These are phyloP conservation scores for Ormosia emarginata DNA, from an alignment of 306 rosid species.

Conservation along the genomic window DNA sequence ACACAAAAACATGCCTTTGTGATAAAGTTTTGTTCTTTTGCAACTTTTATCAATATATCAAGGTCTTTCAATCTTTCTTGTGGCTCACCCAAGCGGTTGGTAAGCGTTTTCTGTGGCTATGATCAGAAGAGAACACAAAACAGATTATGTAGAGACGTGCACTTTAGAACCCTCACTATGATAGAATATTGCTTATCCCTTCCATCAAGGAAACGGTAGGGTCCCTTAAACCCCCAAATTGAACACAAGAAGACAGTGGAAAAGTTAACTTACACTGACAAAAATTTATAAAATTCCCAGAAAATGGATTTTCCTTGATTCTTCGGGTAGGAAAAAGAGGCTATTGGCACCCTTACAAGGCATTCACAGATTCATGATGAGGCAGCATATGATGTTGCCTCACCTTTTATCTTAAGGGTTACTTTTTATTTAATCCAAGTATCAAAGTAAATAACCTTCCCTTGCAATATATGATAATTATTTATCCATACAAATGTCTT, in stretches of 20 bases:
- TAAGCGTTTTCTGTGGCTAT: conserved; percentile 15
- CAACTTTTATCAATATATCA: background rate
- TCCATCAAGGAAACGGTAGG: conserved; percentile 47
- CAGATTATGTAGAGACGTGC: background rate
- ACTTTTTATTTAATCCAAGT: conserved; percentile 30
- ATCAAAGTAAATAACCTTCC: conserved; percentile 11
- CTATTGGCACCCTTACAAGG: conserved; percentile 15
- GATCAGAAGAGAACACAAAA: background rate
- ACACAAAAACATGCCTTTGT: background rate
- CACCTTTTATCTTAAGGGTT: conserved; percentile 27
- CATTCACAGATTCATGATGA: conserved; percentile 35
- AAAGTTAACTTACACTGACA: conserved; percentile 1
- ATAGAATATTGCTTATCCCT: conserved; percentile 36
- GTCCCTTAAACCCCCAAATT: conserved; percentile 29
- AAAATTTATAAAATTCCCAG: background rate
- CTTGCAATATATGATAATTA: background rate
- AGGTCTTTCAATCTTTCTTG: background rate
- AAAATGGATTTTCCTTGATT: conserved; percentile 19
- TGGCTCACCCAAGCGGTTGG: conserved; percentile 1
- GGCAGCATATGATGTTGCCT: conserved; percentile 31
- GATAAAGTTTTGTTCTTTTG: conserved; percentile 12
- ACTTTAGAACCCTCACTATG: conserved; percentile 8
- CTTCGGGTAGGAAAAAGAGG: conserved; percentile 28
- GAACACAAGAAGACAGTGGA: conserved; percentile 16
- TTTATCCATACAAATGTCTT: background rate